Conservation (phyloP, 192 early-diverging fungal species). For the Phycomyces nitens region DNA sequence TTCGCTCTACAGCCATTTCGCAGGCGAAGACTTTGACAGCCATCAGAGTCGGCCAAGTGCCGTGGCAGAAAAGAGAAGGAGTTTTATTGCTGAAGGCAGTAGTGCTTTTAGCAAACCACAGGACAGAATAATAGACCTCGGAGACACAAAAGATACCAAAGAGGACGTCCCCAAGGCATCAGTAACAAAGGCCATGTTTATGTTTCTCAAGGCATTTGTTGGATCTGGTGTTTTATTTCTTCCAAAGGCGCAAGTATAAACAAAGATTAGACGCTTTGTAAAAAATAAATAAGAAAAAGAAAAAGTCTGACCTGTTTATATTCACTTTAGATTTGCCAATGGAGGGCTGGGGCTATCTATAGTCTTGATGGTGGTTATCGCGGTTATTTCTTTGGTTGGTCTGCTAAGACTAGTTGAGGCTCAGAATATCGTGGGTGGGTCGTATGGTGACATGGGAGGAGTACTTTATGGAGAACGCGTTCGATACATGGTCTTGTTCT, state of each 20-base stretch:
- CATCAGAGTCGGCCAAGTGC: not conserved
- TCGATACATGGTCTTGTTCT: constrained; percentile 38
- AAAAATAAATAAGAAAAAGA: not conserved
- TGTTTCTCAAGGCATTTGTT: constrained; percentile 65
- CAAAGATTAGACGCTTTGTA: not conserved
- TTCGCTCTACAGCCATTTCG: constrained; percentile 31
- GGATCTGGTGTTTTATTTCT: constrained; percentile 61
- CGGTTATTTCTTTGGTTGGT: constrained; percentile 56
- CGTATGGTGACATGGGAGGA: constrained; percentile 56
- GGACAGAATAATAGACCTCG: constrained; percentile 1
- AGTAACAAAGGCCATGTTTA: constrained; percentile 55
- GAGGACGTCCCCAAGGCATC: constrained; percentile 40
- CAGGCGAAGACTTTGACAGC: constrained; percentile 22
- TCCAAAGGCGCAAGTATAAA: constrained; percentile 40
- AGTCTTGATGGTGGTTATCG: constrained; percentile 58
- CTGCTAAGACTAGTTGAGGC: constrained; percentile 47
- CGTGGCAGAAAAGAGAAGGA: constrained; percentile 13
- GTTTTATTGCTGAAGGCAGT: not conserved
- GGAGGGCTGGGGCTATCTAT: constrained; percentile 64
- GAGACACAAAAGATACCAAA: not conserved
- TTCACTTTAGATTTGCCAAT: constrained; percentile 42
- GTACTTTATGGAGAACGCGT: constrained; percentile 19
- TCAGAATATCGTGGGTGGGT: constrained; percentile 51
- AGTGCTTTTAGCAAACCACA: constrained; percentile 8
- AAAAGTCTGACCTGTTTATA: not conserved